Base-by-base conservation (phyloP, 2,329 filamentous ascomycete genomes). In the Venturia oleaginea region DNA sequence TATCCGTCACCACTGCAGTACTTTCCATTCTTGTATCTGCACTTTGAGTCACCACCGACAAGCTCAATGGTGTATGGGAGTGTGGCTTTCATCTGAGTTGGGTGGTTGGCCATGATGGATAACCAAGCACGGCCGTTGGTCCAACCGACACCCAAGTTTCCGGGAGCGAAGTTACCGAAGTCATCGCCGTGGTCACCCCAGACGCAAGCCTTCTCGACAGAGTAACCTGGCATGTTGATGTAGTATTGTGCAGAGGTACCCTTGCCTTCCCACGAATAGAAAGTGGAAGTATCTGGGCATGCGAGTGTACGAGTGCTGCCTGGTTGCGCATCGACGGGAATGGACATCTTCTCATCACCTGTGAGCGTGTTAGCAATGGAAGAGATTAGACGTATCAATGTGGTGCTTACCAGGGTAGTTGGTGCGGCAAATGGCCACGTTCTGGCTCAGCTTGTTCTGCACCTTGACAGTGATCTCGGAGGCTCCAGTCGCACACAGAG, bases 231-330 rank as follows among this genome's bases (percentile, higher is more conserved):
- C 71, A 89, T 89, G 84, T 97, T 97, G 78, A 97, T 84, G 75
- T 99, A 99, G 84, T 96, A 97, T 79, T 97, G 94, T 57, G 92
- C 92, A 60, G 91, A 92, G 63, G 94, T 97, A 61, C 79, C 71
- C 75, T 84, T 83, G 70, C 84, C 84, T 72, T 90, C 70, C 90
- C 91, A 96, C 19, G 22, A 30, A n/a, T 65, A 77, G 81, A 92
- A 97, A 61, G 79, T 81, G 61, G 75, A 74, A 66, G 87, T 85
- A 68, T 88, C 78, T 59, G 93, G 89, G 80, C 91, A 93, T 73
- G 90, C 91, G 68, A 99, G 78, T 38, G 81, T 76, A 67, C 85
- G 78, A 32, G 78, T 82, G 60, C 77, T 71, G 66, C 89, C 89
- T 63, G 89, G 78, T 5, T 76, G 68, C 54, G 87, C 81, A 65